Percentiles rank a stretch among this genome's conserved stretches.
Conservation (phyloP, 2,329 filamentous ascomycete genomes). For the Fusarium beomiforme region DNA sequence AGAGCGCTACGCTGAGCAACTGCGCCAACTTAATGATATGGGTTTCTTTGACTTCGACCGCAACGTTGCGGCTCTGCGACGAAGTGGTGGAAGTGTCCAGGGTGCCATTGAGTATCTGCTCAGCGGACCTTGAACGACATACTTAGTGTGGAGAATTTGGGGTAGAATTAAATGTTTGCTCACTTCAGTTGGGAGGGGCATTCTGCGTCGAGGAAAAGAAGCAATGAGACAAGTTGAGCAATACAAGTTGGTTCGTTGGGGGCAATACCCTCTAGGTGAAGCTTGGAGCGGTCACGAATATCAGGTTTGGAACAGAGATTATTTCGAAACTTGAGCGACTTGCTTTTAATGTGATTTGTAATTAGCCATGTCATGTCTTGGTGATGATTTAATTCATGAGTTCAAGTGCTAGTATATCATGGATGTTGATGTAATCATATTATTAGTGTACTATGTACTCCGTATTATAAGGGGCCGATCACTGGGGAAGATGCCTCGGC, state of each 20-base stretch:
- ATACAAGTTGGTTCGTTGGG: conserved; percentile 30
- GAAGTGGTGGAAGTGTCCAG: conserved; percentile 93
- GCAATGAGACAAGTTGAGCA: conserved; percentile 27
- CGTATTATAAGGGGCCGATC: conserved; percentile 11
- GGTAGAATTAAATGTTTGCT: not conserved
- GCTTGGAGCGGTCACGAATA: conserved; percentile 40
- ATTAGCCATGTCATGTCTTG: not conserved
- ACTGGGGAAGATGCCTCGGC: conserved; percentile 43
- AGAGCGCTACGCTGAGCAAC: conserved; percentile 89
- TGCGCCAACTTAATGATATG: conserved; percentile 97
- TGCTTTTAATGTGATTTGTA: not conserved
- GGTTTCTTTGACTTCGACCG: conserved; percentile 97
- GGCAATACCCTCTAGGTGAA: conserved; percentile 15
- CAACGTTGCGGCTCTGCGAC: conserved; percentile 87
- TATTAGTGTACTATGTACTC: no score
- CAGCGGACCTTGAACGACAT: conserved; percentile 36
- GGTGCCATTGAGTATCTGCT: conserved; percentile 85
- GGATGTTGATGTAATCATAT: not conserved
- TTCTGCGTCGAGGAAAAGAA: conserved; percentile 15
- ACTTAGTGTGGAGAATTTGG: not conserved
- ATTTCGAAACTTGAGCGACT: not conserved
- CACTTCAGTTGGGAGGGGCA: conserved; percentile 11
- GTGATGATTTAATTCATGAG: not conserved
- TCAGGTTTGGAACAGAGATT: conserved; percentile 29
- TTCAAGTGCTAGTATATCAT: not conserved